Conservation (phyloP, 2,329 filamentous ascomycete species). For the Fusarium torulosum region DNA sequence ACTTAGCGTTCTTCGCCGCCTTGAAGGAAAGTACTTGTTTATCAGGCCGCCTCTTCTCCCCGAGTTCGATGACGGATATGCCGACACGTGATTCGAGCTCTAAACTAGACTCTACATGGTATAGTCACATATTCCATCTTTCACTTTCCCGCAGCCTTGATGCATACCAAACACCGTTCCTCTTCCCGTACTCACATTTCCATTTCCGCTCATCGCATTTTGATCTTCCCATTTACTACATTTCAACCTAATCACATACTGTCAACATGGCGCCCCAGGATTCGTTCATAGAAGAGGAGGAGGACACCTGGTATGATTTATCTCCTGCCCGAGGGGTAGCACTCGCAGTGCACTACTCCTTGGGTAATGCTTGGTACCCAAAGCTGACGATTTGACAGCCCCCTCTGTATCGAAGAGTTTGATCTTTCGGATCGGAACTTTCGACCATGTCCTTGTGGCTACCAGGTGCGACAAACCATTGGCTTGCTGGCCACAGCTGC, state of each 20-base stretch:
- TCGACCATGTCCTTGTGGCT: conserved; percentile 95
- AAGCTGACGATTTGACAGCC: conserved; percentile 67
- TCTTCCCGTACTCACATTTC: conserved; percentile 44
- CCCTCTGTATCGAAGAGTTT: conserved; percentile 98
- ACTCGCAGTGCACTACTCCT: conserved; percentile 36
- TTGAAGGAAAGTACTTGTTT: conserved; percentile 33
- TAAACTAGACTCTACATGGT: conserved; percentile 36
- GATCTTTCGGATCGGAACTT: conserved; percentile 98
- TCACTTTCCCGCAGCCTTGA: conserved; percentile 49
- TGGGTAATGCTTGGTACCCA: conserved; percentile 39
- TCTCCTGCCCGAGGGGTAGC: conserved; percentile 17
- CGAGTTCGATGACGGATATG: conserved; percentile 15
- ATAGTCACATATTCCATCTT: conserved; percentile 47
- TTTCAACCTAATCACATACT: conserved; percentile 41
- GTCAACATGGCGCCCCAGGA: conserved; percentile 75
- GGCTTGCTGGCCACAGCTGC: conserved; percentile 4
- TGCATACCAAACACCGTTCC: conserved; percentile 47
- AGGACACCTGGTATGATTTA: conserved; percentile 72
- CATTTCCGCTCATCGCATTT: conserved; percentile 39
- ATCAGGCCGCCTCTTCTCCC: conserved; percentile 1
- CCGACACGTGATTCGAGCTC: conserved; percentile 41
- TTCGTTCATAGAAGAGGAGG: conserved; percentile 78
- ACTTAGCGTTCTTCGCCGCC: background rate
- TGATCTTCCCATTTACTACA: conserved; percentile 36
- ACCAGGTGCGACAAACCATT: conserved; percentile 77